A percentile compares a stretch with the other conserved stretches of the same genome.
These are phyloP conservation scores for Yamadazyma paraphyllophila DNA, from an alignment of 805 yeast species.

Conservation along the genomic window DNA sequence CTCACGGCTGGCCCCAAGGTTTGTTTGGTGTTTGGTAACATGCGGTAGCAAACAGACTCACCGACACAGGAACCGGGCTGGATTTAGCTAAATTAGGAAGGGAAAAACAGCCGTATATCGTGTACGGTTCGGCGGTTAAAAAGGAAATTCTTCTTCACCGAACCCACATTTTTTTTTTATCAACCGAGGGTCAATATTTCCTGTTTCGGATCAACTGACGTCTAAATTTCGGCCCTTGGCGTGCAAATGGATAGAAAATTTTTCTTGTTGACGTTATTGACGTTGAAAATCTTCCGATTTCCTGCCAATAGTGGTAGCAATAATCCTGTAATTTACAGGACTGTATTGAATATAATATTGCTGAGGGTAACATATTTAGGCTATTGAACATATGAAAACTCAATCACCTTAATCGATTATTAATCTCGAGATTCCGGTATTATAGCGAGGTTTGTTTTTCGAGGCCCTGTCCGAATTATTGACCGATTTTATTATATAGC, in stretches of 20 bases:
- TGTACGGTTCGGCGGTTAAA: not conserved
- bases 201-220: conserved; percentile 1
- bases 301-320: not conserved
- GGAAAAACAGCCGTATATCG: not conserved
- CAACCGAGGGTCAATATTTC: not conserved
- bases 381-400: not conserved
- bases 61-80: not conserved
- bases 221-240: not conserved
- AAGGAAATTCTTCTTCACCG: not conserved
- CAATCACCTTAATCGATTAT: not conserved
- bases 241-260: conserved; percentile 1
- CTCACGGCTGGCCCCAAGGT: not conserved
- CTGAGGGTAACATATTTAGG: not conserved
- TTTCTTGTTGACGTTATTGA: not conserved
- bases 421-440: not conserved
- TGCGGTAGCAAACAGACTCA: not conserved
- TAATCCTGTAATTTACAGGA: conserved; percentile 12
- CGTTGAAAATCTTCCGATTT: not conserved
- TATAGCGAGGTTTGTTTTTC: not conserved
- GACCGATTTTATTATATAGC: conserved; percentile 2
- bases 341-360: conserved; percentile 7
- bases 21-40: not conserved
- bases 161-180: too few relatives aligned
- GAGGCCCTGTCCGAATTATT: not conserved
- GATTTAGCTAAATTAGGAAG: not conserved